These are phyloP conservation scores for Pythium biforme DNA, from an alignment of 352 stramenopile species.

Conservation along the genomic window DNA sequence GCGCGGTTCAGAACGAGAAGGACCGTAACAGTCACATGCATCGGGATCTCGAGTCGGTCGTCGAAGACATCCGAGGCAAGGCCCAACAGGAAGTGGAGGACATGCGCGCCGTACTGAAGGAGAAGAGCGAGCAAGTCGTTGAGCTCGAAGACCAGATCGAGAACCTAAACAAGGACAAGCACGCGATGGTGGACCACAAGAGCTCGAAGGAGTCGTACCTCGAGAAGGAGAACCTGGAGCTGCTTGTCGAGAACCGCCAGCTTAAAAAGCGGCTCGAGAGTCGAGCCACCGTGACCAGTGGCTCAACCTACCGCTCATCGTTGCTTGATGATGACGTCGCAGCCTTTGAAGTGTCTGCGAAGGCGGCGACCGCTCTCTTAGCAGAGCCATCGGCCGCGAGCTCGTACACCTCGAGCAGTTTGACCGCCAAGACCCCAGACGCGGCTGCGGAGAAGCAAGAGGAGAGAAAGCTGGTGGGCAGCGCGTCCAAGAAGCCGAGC, in stretches of 20 bases:
- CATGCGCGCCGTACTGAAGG: slow-evolving; percentile 47
- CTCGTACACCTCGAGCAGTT: background rate
- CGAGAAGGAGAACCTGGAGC: slow-evolving; percentile 67
- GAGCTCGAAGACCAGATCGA: slow-evolving; percentile 36
- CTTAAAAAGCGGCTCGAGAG: slow-evolving; percentile 51
- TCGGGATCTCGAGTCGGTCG: slow-evolving; percentile 30
- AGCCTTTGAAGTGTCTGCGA: slow-evolving; percentile 18
- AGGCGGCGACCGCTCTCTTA: slow-evolving; percentile 14
- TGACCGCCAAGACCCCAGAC: background rate
- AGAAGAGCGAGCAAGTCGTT: slow-evolving; percentile 46
- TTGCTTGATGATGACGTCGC: slow-evolving; percentile 21
- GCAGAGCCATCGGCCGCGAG: slow-evolving; percentile 15
- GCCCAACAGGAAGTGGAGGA: slow-evolving; percentile 47
- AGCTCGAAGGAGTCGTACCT: slow-evolving; percentile 48
- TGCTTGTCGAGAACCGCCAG: slow-evolving; percentile 57
- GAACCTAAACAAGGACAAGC: slow-evolving; percentile 30
- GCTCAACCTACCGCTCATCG: background rate
- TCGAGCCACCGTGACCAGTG: background rate
- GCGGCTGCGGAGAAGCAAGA: background rate
- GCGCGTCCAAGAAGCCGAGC: background rate
- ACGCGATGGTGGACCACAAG: slow-evolving; percentile 31
- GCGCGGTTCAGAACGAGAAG: slow-evolving; percentile 37
- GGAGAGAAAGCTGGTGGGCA: background rate
- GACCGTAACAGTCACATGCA: slow-evolving; percentile 21
- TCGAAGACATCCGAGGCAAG: slow-evolving; percentile 48